Evolutionary conservation across 2,329 filamentous ascomycete species (phyloP), one percentile per base, ranked within the genome.

Genomic region (Sarocladium brachiariae): DNA sequence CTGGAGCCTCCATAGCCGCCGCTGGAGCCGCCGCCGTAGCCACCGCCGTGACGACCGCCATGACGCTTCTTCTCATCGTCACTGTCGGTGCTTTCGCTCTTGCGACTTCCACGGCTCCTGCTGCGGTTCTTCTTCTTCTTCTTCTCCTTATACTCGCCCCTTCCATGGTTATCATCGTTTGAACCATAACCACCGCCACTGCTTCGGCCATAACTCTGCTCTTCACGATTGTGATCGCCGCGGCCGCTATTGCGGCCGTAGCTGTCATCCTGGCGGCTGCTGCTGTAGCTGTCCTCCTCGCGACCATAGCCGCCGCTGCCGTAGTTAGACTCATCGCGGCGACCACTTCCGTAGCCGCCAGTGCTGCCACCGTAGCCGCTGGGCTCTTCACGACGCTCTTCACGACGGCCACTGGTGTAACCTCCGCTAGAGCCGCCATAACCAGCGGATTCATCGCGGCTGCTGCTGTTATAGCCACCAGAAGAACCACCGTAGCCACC

Each of bases 181-280:
- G 51, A 55, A 24, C 54, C 24, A 38, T 30, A 19, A 23, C 16
- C 37, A n/a, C 39, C 39, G n/a, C 39, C 49, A 21, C 25, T 19
- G 46, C 33, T 43, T 37, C 52, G 59, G 25, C 61, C 59, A 16
- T 61, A 58, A 30, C 59, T 53, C 16, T 59, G 51, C 51, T 61
- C 55, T 49, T 59, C 56, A 19, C 62, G 52, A 19, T 61, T 54
- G 23, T 55, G 41, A 11, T 38, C 37, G 13, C 35, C 23, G 31
- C 53, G 61, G 27, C 61, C 54, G 23, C 35, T 18, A 27, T 52
- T 60, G 30, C 61, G 52, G 23, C 61, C 59, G 49, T 58, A 53
- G 53, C 52, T 54, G 50, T 45, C 54, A 50, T 58, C 56, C 31
- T 61, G 50, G 16, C 30, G 7, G 13, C 35, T 19, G 30, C 53